A percentile compares a stretch with the other conserved stretches of the same genome.
Evolutionary conservation across 1,284 basidiomycete species (phyloP).

Genomic region (Spongispora temasekensis): DNA sequence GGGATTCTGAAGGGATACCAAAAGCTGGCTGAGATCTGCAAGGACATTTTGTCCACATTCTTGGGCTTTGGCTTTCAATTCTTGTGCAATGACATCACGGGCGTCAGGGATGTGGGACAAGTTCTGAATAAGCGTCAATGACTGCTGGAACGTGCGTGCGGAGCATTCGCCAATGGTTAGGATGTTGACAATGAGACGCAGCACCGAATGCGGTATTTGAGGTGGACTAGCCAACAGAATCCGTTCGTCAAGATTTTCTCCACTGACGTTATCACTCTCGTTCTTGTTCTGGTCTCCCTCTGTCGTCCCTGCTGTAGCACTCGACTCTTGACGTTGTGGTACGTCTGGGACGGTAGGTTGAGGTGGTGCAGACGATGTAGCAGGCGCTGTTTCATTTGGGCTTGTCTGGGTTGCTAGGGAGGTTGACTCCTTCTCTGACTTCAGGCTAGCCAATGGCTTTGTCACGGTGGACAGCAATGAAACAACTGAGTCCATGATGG

Average conservation of each 20-base stretch:
- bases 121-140: constrained; percentile 86
- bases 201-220: constrained; percentile 76
- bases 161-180: constrained; percentile 93
- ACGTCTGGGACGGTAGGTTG: constrained; percentile 11
- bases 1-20: constrained; percentile 57
- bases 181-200: constrained; percentile 92
- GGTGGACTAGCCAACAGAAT: constrained; percentile 73
- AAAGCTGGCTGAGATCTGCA: constrained; percentile 77
- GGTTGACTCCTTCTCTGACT: constrained; percentile 45
- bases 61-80: constrained; percentile 82
- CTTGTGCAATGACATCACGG: constrained; percentile 83
- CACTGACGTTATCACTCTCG: constrained; percentile 26
- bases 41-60: constrained; percentile 79
- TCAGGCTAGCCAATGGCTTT: constrained; percentile 70
- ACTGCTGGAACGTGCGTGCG: constrained; percentile 91
- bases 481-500: constrained; percentile 91
- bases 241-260: constrained; percentile 57
- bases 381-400: constrained; percentile 18
- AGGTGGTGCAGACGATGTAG: constrained; percentile 9
- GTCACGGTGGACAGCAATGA: constrained; percentile 84
- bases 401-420: constrained; percentile 23
- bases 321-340: constrained; percentile 17
- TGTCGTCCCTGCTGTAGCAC: constrained; percentile 3
- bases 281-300: constrained; percentile 34
- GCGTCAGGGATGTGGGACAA: constrained; percentile 86